Percentiles rank a stretch among this genome's conserved stretches.
Evolutionary conservation across 2,329 filamentous ascomycete genomes (phyloP).

Genomic region (Pseudocercospora eumusae): DNA sequence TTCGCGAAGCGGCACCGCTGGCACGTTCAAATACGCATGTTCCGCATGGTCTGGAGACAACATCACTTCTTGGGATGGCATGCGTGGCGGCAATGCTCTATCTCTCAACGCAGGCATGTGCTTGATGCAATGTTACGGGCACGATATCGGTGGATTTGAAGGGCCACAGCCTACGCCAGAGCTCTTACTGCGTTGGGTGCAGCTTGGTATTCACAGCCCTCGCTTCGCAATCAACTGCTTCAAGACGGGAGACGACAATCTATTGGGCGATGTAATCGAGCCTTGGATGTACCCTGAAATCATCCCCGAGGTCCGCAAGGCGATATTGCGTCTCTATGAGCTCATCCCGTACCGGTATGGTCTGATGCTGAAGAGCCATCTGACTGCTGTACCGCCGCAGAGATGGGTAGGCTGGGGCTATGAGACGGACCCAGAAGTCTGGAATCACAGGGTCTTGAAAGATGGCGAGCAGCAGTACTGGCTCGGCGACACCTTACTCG

Average conservation of each 20-base stretch:
- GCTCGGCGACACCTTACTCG: conserved; percentile 66
- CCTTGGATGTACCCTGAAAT: conserved; percentile 75
- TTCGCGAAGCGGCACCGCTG: conserved; percentile 69
- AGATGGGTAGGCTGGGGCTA: conserved; percentile 75
- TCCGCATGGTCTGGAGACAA: conserved; percentile 76
- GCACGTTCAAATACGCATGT: conserved; percentile 69
- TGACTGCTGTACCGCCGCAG: conserved; percentile 63
- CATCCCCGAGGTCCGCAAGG: conserved; percentile 61
- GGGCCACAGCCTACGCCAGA: conserved; percentile 71
- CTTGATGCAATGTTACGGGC: conserved; percentile 64
- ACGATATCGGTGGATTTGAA: conserved; percentile 76
- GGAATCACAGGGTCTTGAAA: conserved; percentile 58
- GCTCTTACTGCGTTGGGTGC: conserved; percentile 71
- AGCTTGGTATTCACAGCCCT: conserved; percentile 68
- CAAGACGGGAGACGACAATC: conserved; percentile 69
- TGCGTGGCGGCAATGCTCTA: conserved; percentile 70
- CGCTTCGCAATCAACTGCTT: conserved; percentile 78
- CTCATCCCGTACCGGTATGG: conserved; percentile 73
- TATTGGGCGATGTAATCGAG: conserved; percentile 71
- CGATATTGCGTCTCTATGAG: conserved; percentile 70
- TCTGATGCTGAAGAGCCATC: conserved; percentile 62
- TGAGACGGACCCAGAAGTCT: conserved; percentile 66
- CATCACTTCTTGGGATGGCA: conserved; percentile 70
- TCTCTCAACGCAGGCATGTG: conserved; percentile 69
- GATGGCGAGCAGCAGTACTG: conserved; percentile 71